These are phyloP conservation scores for Malus asiatica DNA, from an alignment of 306 rosid species.

Conservation along the genomic window DNA sequence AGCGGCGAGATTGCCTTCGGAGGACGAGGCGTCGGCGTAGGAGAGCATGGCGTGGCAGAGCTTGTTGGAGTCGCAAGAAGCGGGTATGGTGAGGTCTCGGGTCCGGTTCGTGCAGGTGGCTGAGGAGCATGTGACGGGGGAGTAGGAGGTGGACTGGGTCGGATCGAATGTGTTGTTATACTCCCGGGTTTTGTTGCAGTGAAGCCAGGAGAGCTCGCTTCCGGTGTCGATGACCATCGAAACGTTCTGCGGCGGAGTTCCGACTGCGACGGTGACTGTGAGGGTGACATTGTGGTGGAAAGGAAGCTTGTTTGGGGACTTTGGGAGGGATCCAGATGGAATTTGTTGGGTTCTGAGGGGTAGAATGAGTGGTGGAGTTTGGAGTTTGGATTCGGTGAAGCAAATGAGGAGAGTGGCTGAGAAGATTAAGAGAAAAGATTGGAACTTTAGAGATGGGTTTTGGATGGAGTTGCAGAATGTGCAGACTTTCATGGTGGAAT, in stretches of 20 bases:
- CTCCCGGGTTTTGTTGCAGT: constrained; percentile 37
- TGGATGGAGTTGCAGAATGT: constrained; percentile 7
- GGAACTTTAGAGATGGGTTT: constrained; percentile 18
- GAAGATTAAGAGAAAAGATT: constrained; percentile 17
- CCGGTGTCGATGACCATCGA: constrained; percentile 83
- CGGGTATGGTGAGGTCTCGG: constrained; percentile 70
- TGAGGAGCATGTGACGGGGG: constrained; percentile 55
- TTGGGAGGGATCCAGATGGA: constrained; percentile 49
- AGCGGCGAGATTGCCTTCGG: constrained; percentile 74
- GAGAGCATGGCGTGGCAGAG: constrained; percentile 85
- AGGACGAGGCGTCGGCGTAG: constrained; percentile 72
- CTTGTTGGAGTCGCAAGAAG: constrained; percentile 69
- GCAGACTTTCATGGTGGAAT: constrained; percentile 27
- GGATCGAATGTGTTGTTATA: constrained; percentile 31
- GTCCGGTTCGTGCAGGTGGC: constrained; percentile 61
- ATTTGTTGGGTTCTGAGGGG: constrained; percentile 63
- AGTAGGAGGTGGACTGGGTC: constrained; percentile 42
- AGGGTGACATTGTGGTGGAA: constrained; percentile 72
- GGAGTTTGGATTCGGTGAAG: background rate
- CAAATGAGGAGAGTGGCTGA: background rate
- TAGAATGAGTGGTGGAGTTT: constrained; percentile 28
- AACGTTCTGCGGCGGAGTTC: constrained; percentile 84
- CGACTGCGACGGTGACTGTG: constrained; percentile 57
- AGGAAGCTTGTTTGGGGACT: constrained; percentile 60
- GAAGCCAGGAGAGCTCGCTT: constrained; percentile 88